Evolutionary conservation across 1,284 basidiomycete genomes (phyloP).

Genomic region (Erythrobasidium hasegawianum): DNA sequence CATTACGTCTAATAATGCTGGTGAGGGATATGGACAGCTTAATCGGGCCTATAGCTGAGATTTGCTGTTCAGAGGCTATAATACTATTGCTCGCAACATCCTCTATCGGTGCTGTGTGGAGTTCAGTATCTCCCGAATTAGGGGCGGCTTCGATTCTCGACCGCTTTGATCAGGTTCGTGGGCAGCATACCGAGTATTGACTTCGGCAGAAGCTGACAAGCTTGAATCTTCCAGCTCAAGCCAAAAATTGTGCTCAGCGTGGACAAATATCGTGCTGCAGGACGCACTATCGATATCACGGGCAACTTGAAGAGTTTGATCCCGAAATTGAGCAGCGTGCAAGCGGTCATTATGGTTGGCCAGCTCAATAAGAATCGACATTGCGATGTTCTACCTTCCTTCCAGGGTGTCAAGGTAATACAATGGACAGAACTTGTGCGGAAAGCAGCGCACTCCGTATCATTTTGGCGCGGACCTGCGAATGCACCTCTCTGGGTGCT

Average conservation of each 20-base stretch:
- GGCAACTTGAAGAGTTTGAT: slow-evolving; percentile 56
- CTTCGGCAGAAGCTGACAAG: neutral
- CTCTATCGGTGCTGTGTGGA: slow-evolving; percentile 69
- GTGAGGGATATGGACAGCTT: neutral
- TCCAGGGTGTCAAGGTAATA: neutral
- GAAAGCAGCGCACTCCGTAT: slow-evolving; percentile 38
- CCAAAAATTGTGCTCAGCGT: slow-evolving; percentile 69
- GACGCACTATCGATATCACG: slow-evolving; percentile 44
- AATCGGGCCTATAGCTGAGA: neutral
- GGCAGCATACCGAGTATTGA: neutral
- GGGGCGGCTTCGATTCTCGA: slow-evolving; percentile 76
- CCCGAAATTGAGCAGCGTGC: neutral
- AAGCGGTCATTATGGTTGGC: slow-evolving; percentile 59
- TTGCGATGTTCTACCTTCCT: neutral
- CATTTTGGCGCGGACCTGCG: slow-evolving; percentile 49
- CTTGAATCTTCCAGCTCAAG: slow-evolving; percentile 57
- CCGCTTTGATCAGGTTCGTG: slow-evolving; percentile 51
- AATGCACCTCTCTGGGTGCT: slow-evolving; percentile 83
- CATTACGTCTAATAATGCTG: slow-evolving; percentile 23
- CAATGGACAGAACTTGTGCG: slow-evolving; percentile 6
- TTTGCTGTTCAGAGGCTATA: slow-evolving; percentile 57
- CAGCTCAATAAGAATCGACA: slow-evolving; percentile 47
- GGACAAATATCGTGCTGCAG: slow-evolving; percentile 43
- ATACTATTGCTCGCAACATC: slow-evolving; percentile 70
- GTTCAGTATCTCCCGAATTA: slow-evolving; percentile 81